A percentile compares a stretch with the other conserved stretches of the same genome.
Conservation (phyloP, 2,329 filamentous ascomycete genomes). For the Epichloe glyceriae region DNA sequence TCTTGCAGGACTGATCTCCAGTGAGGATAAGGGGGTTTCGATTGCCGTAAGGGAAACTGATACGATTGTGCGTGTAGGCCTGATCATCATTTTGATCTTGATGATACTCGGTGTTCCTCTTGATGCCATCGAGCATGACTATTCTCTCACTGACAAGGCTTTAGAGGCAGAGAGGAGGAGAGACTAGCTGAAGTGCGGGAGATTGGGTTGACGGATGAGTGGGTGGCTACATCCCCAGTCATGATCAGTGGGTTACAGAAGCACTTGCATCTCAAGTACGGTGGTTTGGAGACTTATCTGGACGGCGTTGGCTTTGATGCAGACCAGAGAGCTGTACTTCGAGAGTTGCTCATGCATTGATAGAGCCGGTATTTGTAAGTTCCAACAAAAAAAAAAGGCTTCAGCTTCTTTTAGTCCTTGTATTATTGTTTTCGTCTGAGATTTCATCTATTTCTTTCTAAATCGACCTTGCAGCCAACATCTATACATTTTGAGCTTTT, state of each 20-base stretch:
- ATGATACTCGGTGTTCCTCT: conserved; percentile 46
- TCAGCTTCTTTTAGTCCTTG: background rate
- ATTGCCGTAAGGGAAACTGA: no score
- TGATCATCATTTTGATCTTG: conserved; percentile 55
- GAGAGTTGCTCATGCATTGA: conserved; percentile 30
- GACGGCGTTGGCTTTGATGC: conserved; percentile 43
- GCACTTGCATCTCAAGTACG: conserved; percentile 50
- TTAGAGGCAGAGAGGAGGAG: conserved; percentile 48
- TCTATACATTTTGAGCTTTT: conserved; percentile 93
- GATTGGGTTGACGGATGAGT: conserved; percentile 62
- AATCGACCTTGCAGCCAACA: conserved; percentile 90
- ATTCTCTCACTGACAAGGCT: conserved; percentile 48
- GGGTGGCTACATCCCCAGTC: conserved; percentile 50
- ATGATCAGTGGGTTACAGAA: conserved; percentile 47
- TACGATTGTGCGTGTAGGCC: conserved; percentile 31
- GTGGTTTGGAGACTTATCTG: conserved; percentile 54
- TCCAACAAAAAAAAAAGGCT: background rate
- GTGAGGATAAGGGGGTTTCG: no score
- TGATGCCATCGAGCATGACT: conserved; percentile 56
- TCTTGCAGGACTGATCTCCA: no score
- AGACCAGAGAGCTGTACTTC: conserved; percentile 27
- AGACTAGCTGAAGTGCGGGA: conserved; percentile 54
- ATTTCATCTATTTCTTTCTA: conserved; percentile 45
- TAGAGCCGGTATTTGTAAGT: background rate
- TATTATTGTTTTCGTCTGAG: background rate